Evolutionary conservation across 352 stramenopile species (phyloP), one percentile per base, ranked within the genome.

Genomic region (Globisporangium emineosum): DNA sequence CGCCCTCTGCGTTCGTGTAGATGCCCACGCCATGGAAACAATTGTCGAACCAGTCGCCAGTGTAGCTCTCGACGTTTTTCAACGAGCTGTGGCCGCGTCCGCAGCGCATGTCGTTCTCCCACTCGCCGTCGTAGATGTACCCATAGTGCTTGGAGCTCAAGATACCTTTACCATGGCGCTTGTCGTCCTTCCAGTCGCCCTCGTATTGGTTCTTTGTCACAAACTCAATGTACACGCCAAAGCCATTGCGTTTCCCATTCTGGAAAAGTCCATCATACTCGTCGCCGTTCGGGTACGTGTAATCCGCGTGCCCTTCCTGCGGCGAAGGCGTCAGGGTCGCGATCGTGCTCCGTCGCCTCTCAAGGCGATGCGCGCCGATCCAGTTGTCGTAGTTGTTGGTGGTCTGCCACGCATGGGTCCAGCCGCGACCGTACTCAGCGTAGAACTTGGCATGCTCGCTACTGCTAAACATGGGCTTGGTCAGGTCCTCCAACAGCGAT

Each of bases 111-210:
- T 96, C 80, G 52, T 86, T 33, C 9, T 70, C 29, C 88, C 88
- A 96, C 54, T 91, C 78, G 7, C 88, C 88, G 37, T 92, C 80
- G 59, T 95, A 96, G 57, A 90, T 82, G 43, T 91, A 79, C 23
- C 83, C 73, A 56, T 77, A 79, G 29, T 62, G 40, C 71, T 75
- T 82, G 2, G 78, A 78, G 42, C 74, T 94, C 5, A 96, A 62
- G 2, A 91, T 70, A 5, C 88, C 88, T 30, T 81, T 78, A 5
- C 86, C 88, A 56, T 95, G 85, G 2, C 88, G 80, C 37, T 71
- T 57, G 32, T 94, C 82, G 32, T 75, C 61, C 5, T 66, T 37
- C 86, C 86, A 96, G 21, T 89, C 72, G 8, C 88, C 88, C 65
- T 94, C 83, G 62, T 91, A 91, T 30, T 86, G 77, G 62, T 81